A percentile compares a stretch with the other conserved stretches of the same genome.
These are phyloP conservation scores for Raffaelea deltoideospora DNA, from an alignment of 2,329 filamentous ascomycete genomes.

Conservation along the genomic window DNA sequence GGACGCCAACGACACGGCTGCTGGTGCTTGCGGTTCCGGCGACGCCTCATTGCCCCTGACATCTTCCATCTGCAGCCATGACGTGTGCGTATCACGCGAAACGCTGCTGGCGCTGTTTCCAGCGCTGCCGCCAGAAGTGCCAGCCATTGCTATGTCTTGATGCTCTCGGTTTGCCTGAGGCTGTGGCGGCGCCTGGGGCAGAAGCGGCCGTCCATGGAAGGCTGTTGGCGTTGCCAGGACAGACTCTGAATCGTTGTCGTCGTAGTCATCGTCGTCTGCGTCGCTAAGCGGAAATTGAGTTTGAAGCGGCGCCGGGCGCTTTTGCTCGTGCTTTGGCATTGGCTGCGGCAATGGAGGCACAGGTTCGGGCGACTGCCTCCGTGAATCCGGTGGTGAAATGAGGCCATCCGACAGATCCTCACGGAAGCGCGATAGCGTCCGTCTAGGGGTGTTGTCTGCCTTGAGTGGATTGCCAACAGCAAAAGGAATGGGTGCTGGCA, in stretches of 20 bases:
- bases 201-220: no score
- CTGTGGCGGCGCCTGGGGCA: no score
- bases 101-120: slow-evolving; percentile 16
- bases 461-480: slow-evolving; percentile 17
- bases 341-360: slow-evolving; percentile 19
- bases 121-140: neutral
- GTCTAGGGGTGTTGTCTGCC: slow-evolving; percentile 42
- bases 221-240: slow-evolving; percentile 1
- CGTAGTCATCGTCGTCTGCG: neutral
- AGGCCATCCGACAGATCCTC: slow-evolving; percentile 84
- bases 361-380: slow-evolving; percentile 62
- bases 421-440: slow-evolving; percentile 79
- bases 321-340: slow-evolving; percentile 12
- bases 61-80: slow-evolving; percentile 20
- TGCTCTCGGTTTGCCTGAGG: neutral
- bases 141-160: neutral
- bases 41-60: slow-evolving; percentile 23
- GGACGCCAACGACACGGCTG: slow-evolving; percentile 79
- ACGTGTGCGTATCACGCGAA: slow-evolving; percentile 30
- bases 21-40: slow-evolving; percentile 49
- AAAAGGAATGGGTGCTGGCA: no score
- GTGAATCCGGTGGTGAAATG: slow-evolving; percentile 70
- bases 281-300: slow-evolving; percentile 9
- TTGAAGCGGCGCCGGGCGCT: no score
- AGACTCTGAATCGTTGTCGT: slow-evolving; percentile 3